Evolutionary conservation across 768 basidiomycete genomes (phyloP).

Genomic region (Tylopilus intermedius): DNA sequence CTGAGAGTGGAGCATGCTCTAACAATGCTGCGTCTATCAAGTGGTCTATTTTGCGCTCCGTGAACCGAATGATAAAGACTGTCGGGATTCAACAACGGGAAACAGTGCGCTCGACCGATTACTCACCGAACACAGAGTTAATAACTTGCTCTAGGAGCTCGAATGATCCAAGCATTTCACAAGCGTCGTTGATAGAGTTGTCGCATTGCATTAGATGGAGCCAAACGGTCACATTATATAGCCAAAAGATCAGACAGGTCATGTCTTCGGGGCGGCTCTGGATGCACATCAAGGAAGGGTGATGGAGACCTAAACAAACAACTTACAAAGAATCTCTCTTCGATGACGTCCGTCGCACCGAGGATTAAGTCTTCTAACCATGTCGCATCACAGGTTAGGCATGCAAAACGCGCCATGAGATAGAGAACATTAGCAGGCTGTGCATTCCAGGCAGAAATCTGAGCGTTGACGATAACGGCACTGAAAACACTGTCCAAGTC

Average conservation of each 20-base stretch:
- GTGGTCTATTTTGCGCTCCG: slow-evolving; percentile 83
- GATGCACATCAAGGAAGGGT: slow-evolving; percentile 13
- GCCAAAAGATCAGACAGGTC: slow-evolving; percentile 86
- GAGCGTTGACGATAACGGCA: slow-evolving; percentile 74
- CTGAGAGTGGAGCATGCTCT: slow-evolving; percentile 73
- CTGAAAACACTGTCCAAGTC: slow-evolving; percentile 75
- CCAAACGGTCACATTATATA: slow-evolving; percentile 87
- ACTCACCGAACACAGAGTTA: slow-evolving; percentile 87
- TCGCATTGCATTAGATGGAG: slow-evolving; percentile 89
- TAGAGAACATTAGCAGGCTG: slow-evolving; percentile 91
- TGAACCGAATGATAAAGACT: slow-evolving; percentile 95
- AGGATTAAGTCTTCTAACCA: slow-evolving; percentile 93
- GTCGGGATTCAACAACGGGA: slow-evolving; percentile 1
- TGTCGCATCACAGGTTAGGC: slow-evolving; percentile 78
- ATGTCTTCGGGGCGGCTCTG: slow-evolving; percentile 83
- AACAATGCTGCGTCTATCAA: slow-evolving; percentile 79
- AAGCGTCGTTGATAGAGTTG: slow-evolving; percentile 68
- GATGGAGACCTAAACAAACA: slow-evolving; percentile 1
- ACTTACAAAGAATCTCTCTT: slow-evolving; percentile 88
- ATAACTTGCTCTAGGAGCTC: slow-evolving; percentile 87
- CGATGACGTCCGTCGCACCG: slow-evolving; percentile 87
- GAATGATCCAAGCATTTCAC: slow-evolving; percentile 80
- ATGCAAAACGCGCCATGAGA: slow-evolving; percentile 90
- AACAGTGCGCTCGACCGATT: neutral
- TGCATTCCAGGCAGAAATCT: slow-evolving; percentile 63